Evolutionary conservation across 495 filamentous ascomycete species (phyloP).

Genomic region (Astrothelium subdiscretum): DNA sequence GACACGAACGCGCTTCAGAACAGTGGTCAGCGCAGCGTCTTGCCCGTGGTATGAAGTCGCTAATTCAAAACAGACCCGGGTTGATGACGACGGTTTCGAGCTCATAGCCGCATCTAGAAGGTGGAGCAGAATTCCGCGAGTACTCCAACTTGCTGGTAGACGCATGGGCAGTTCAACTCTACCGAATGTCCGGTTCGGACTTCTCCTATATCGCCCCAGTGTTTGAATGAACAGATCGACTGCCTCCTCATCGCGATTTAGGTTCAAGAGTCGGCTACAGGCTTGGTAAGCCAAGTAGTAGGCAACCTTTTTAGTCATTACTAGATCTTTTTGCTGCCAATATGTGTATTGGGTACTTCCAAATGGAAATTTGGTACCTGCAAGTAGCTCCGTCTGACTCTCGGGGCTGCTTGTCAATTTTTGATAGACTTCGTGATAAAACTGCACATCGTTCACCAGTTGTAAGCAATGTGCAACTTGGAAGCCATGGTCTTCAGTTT

Average conservation of each 20-base stretch:
- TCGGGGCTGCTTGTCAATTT: not conserved
- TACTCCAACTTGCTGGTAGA: not conserved
- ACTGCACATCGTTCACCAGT: not conserved
- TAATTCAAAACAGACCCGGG: not conserved
- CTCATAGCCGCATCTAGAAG: not conserved
- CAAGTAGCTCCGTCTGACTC: not conserved
- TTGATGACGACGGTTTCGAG: not conserved
- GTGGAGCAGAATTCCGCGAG: not conserved
- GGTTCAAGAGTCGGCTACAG: not conserved
- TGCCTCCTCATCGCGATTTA: not conserved
- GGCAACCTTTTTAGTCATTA: not conserved
- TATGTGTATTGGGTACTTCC: not conserved
- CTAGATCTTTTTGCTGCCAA: not conserved
- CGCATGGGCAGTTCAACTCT: not conserved
- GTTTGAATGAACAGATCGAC: not conserved
- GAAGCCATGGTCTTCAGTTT: not conserved
- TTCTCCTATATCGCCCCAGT: not conserved
- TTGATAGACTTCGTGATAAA: not conserved
- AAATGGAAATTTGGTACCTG: not conserved
- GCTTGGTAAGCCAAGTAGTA: not conserved
- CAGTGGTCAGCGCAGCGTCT: not conserved
- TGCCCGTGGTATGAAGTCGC: not conserved
- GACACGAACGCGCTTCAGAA: not conserved
- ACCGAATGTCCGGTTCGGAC: not conserved
- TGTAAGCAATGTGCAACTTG: not conserved